Evolutionary conservation across 345 rosid genomes (phyloP).

Genomic region (rapeseed (Brassica napus)): DNA sequence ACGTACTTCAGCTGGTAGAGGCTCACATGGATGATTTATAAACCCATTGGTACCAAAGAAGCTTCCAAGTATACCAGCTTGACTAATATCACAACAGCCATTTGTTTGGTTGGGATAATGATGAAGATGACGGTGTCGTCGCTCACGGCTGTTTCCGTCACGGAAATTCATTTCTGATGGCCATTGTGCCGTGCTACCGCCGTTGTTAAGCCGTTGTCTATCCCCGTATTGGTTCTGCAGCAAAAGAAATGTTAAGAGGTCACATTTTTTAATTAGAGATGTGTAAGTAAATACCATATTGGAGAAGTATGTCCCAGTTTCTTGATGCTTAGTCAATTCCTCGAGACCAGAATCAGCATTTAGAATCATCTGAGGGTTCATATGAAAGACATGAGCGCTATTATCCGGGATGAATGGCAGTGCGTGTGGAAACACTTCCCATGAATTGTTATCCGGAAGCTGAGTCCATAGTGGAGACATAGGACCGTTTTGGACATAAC

Average conservation of each 20-base stretch:
- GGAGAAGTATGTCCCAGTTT: constrained; percentile 87
- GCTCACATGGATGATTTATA: constrained; percentile 39
- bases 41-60: constrained; percentile 51
- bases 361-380: constrained; percentile 51
- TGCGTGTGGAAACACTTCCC: constrained; percentile 58
- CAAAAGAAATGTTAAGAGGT: constrained; percentile 22
- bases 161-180: constrained; percentile 44
- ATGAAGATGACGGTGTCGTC: constrained; percentile 40
- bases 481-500: constrained; percentile 44
- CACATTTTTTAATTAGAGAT: background rate
- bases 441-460: constrained; percentile 53
- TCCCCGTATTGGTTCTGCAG: constrained; percentile 81
- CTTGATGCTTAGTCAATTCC: constrained; percentile 71
- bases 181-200: constrained; percentile 37
- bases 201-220: constrained; percentile 39
- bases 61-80: constrained; percentile 46
- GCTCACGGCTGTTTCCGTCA: constrained; percentile 50
- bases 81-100: constrained; percentile 46
- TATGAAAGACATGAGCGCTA: constrained; percentile 30
- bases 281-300: constrained; percentile 51
- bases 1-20: constrained; percentile 29
- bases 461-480: constrained; percentile 52
- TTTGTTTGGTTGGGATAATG: constrained; percentile 44
- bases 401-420: constrained; percentile 46
- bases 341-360: constrained; percentile 57